phyloP scores from a whole-genome alignment of 148 eudicot genomes.

The Cornus florida region DNA sequence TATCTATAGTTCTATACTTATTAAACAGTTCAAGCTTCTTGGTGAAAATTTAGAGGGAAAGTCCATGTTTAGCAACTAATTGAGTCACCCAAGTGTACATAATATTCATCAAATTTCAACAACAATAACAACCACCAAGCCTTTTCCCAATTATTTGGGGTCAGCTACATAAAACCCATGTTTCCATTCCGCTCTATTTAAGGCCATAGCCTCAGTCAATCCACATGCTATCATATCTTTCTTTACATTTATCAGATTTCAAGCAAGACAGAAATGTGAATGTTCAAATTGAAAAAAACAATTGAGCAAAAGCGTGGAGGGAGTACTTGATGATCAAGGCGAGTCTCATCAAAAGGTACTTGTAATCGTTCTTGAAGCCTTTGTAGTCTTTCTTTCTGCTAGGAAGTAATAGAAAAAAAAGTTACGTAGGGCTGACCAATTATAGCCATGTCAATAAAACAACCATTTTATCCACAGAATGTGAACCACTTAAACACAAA shows the following conservation, averaged over 20 bases:
- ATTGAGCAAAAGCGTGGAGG: conserved; percentile 3
- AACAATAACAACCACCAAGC: no score
- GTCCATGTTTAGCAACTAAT: background rate
- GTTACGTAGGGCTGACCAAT: background rate
- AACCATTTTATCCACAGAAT: background rate
- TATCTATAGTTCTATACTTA: no score
- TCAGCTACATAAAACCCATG: no score
- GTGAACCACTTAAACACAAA: background rate
- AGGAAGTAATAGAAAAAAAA: conserved; percentile 3
- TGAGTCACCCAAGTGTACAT: background rate
- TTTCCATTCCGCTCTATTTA: no score
- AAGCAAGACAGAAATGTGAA: background rate
- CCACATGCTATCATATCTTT: no score
- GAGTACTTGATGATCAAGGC: conserved; percentile 77
- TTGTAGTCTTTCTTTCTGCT: conserved; percentile 70
- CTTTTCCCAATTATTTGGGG: no score
- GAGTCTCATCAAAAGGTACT: conserved; percentile 65
- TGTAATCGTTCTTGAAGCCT: conserved; percentile 52
- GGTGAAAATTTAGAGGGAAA: background rate
- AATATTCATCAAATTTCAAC: background rate
- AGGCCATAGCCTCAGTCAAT: no score
- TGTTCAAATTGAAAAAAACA: background rate
- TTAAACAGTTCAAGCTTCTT: background rate
- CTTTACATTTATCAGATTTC: background rate
- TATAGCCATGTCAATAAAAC: background rate